Evolutionary conservation across 305 asterid species (phyloP).

Genomic region (Coffea humblotiana): DNA sequence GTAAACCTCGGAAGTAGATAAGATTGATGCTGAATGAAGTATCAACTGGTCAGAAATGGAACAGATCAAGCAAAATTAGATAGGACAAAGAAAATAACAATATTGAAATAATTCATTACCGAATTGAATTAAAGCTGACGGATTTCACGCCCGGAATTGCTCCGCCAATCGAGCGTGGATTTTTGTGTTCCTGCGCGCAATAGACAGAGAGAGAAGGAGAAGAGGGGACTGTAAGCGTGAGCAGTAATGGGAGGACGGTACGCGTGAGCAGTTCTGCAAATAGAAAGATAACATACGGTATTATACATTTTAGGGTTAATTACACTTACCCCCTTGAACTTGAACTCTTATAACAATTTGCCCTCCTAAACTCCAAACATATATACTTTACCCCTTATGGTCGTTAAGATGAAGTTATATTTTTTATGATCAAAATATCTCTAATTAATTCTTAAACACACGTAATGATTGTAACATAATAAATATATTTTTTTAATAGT

Average conservation of each 20-base stretch:
- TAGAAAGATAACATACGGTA: no score
- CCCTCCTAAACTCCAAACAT: no score
- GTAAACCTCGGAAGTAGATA: background rate
- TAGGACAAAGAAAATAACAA: background rate
- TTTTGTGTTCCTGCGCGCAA: background rate
- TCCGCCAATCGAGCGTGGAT: slow-evolving; percentile 16
- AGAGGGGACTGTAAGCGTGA: background rate
- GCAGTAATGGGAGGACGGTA: slow-evolving; percentile 19
- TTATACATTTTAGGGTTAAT: no score
- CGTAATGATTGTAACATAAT: no score
- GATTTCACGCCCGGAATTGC: slow-evolving; percentile 11
- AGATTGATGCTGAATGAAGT: background rate
- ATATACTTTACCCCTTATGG: no score
- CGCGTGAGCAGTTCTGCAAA: background rate
- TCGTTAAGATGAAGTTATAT: no score
- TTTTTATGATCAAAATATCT: no score
- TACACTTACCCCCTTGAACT: no score
- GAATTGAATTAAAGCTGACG: slow-evolving; percentile 17
- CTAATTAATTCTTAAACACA: no score
- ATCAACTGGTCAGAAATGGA: background rate
- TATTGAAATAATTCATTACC: slow-evolving; percentile 5
- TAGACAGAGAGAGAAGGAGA: slow-evolving; percentile 7
- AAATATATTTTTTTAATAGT: no score
- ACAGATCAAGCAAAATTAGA: slow-evolving; percentile 17
- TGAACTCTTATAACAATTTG: no score